Evolutionary conservation across 1,284 basidiomycete species (phyloP), one percentile per base, ranked within the genome.

Genomic region (Naganishia sp.): DNA sequence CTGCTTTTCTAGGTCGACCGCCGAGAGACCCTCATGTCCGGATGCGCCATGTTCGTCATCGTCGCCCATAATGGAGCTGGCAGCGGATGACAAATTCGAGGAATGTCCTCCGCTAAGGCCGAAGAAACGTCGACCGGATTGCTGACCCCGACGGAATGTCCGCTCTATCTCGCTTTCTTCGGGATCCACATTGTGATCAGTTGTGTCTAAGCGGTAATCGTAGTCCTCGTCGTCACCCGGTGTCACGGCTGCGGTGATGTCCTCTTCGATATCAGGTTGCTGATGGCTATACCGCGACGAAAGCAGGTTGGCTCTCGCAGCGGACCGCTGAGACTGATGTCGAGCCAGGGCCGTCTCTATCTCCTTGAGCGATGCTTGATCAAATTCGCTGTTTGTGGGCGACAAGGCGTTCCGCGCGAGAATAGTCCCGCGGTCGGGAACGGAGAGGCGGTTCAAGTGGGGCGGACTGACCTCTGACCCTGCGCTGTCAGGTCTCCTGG

Each of bases 161-260:
- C 59, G 33, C 48, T 61, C 59, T 7, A 61, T 43, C 23, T 61
- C 59, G 25, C 59, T 61, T 39, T 65, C 55, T 9, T 55, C 53
- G 9, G 46, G 63, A 25, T 56, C 63, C 6, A 60, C 25, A 23
- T 33, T 9, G 21, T 63, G 50, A 43, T 55, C 59, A 13, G 56
- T 63, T n/a, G 66, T 63, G 59, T 80, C 78, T 6, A 77, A 70
- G 13, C 79, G 72, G 68, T 79, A 80, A 64, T 79, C 79, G 55
- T 80, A 80, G 68, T 80, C 78, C 48, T 77, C 76, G 60, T 46
- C 71, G 55, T 15, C 61, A 6, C 61, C 53, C 5, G 61, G 61
- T 6, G 52, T 54, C 6, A 43, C 52, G 25, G 43, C 61, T 28
- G 50, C 52, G 7, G 61, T 54, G 11, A 54, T 45, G 33, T 64